Percentiles rank a stretch among this genome's conserved stretches.
Conservation (phyloP, 306 rosid species). For the Ceratonia siliqua region DNA sequence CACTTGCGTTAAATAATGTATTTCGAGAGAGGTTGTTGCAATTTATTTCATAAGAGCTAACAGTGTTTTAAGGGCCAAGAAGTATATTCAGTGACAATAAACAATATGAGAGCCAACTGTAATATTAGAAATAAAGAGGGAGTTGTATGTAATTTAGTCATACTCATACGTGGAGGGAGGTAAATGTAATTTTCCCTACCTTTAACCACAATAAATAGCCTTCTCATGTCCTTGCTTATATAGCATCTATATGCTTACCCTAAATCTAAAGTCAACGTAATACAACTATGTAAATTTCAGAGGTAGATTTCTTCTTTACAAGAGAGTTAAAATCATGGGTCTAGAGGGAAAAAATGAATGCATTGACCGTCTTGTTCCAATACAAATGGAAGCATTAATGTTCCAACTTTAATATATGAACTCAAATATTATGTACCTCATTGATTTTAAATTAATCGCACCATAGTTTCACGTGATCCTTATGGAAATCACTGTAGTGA, state of each 20-base stretch:
- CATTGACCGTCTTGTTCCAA: not conserved
- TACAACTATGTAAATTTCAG: not conserved
- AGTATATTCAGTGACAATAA: too few species aligned
- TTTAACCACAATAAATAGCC: conserved; percentile 1
- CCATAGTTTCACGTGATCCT: conserved; percentile 5
- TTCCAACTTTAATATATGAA: not conserved
- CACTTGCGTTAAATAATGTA: too few species aligned
- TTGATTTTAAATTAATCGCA: not conserved
- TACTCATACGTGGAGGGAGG: too few species aligned
- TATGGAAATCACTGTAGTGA: not conserved
- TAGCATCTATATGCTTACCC: not conserved
- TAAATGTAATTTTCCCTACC: too few species aligned
- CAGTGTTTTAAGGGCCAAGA: too few species aligned
- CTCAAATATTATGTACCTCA: not conserved
- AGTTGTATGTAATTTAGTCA: too few species aligned
- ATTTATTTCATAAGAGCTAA: too few species aligned
- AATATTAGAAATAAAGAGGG: too few species aligned
- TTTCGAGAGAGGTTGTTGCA: too few species aligned
- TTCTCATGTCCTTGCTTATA: not conserved
- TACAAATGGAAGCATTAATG: not conserved
- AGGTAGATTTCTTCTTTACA: not conserved
- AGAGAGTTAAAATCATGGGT: not conserved
- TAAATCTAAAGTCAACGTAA: not conserved
- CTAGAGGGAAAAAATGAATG: not conserved
- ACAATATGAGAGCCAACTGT: too few species aligned